phyloP scores from a whole-genome alignment of 1,139 yeast genomes.

The Yamadazyma epiphylla region DNA sequence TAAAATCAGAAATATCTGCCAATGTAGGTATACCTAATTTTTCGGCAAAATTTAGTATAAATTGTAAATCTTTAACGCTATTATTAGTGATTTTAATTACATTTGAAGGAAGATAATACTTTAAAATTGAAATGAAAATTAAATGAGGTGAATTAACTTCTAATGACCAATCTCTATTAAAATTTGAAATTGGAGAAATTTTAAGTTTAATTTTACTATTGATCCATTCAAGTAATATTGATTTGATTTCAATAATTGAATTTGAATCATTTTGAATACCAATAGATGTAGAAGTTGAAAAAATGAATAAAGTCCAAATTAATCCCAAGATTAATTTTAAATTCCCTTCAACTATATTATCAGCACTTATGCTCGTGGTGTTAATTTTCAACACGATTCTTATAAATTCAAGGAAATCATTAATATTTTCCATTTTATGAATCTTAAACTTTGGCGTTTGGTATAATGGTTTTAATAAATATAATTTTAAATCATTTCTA shows the following conservation, averaged over 20 bases:
- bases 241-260: conserved; percentile 29
- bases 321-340: conserved; percentile 61
- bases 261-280: conserved; percentile 32
- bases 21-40: conserved; percentile 54
- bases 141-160: conserved; percentile 28
- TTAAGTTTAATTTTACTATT: conserved; percentile 17
- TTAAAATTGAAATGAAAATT: conserved; percentile 22
- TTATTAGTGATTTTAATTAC: conserved; percentile 26
- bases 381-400: conserved; percentile 49
- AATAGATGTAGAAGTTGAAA: conserved; percentile 37
- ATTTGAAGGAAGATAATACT: conserved; percentile 14
- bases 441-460: conserved; percentile 48
- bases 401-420: conserved; percentile 53
- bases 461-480: conserved; percentile 34
- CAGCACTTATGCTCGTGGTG: conserved; percentile 61
- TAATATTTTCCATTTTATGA: conserved; percentile 62
- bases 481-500: conserved; percentile 16
- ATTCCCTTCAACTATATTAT: conserved; percentile 63
- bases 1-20: conserved; percentile 60
- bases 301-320: conserved; percentile 58
- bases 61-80: conserved; percentile 23
- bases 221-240: conserved; percentile 33
- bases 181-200: conserved; percentile 22
- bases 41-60: conserved; percentile 19
- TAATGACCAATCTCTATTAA: conserved; percentile 38